Conservation (phyloP, 306 rosid genomes). For the Sesbania bispinosa region DNA sequence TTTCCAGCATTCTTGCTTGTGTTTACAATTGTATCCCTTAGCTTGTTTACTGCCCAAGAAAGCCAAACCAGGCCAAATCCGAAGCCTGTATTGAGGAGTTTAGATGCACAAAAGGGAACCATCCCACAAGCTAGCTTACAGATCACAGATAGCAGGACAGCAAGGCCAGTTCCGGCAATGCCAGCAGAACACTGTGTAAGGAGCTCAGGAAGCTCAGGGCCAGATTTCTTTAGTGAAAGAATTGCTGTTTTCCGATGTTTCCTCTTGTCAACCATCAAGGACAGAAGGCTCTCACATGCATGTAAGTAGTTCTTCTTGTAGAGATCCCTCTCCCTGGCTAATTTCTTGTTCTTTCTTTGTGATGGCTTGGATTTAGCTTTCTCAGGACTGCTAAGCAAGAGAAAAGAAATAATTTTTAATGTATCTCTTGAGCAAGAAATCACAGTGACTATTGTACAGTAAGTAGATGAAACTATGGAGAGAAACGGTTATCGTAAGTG, state of each 20-base stretch:
- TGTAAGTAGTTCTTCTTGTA: slow-evolving; percentile 74
- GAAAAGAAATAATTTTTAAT: slow-evolving; percentile 5
- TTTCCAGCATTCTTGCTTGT: slow-evolving; percentile 59
- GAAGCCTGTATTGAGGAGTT: slow-evolving; percentile 55
- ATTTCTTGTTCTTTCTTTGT: slow-evolving; percentile 61
- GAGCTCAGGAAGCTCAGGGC: slow-evolving; percentile 80
- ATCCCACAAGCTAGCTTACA: slow-evolving; percentile 61
- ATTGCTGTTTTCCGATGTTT: slow-evolving; percentile 51
- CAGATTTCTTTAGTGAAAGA: slow-evolving; percentile 68
- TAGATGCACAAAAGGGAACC: slow-evolving; percentile 57
- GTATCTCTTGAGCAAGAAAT: slow-evolving; percentile 4
- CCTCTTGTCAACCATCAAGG: slow-evolving; percentile 53
- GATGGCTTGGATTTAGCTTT: slow-evolving; percentile 57
- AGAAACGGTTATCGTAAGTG: not conserved
- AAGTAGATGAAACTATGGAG: not conserved
- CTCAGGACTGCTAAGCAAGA: slow-evolving; percentile 58
- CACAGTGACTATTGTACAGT: not conserved
- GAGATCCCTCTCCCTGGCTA: slow-evolving; percentile 62
- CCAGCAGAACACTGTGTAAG: slow-evolving; percentile 69
- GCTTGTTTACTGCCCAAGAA: slow-evolving; percentile 67
- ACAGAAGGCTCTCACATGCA: slow-evolving; percentile 87
- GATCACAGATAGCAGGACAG: slow-evolving; percentile 68
- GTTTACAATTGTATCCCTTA: slow-evolving; percentile 57
- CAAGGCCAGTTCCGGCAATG: slow-evolving; percentile 87
- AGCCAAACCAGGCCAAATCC: slow-evolving; percentile 90